Evolutionary conservation across 2,329 filamentous ascomycete species (phyloP), one percentile per base, ranked within the genome.

Genomic region (Sporothrix globosa): DNA sequence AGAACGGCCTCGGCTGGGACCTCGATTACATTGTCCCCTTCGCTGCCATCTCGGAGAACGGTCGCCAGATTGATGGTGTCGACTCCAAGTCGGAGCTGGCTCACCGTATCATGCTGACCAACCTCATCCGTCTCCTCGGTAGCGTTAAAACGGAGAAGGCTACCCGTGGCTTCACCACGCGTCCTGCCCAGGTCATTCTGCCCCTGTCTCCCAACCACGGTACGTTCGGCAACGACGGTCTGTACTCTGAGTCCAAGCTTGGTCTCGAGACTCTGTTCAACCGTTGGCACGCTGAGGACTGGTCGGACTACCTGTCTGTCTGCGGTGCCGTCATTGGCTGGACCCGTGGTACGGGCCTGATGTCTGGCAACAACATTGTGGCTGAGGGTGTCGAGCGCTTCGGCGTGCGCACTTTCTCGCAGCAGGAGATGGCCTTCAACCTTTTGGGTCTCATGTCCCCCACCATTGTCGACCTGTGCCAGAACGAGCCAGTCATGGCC

Each of bases 391-490:
- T 99, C 70, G 96, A 99, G 84, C 92, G 92, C 76, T 96, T 96
- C 75, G 96, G 96, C 77, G 96, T 98, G 34, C 93, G 96, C 76
- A 99, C 96, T 4, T 99, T 99, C 86, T 98, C 95, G 11, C 96
- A 98, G 83, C 93, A 97, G 80, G 96, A 99, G 82, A 99, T 99
- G 96, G 96, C 96, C 19, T 99, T 99, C 86, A 99, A 99, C 82
- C 83, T 99, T 75, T 88, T 99, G 58, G 95, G 96, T 75, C 88
- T 99, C 68, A 97, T 99, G 96, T 92, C 94, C 1, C 94, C 96
- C 50, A 87, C 90, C 39, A 92, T 99, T 76, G 94, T 97, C 75
- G 93, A 99, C 79, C 88, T 99, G 56, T 99, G 96, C 86, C 96
- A 99, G 83, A 85, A 88, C 58, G 93, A 98, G 83, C 96, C 96